Evolutionary conservation across 176 grass and related monocot species (phyloP).

Genomic region (Triticum urartu): DNA sequence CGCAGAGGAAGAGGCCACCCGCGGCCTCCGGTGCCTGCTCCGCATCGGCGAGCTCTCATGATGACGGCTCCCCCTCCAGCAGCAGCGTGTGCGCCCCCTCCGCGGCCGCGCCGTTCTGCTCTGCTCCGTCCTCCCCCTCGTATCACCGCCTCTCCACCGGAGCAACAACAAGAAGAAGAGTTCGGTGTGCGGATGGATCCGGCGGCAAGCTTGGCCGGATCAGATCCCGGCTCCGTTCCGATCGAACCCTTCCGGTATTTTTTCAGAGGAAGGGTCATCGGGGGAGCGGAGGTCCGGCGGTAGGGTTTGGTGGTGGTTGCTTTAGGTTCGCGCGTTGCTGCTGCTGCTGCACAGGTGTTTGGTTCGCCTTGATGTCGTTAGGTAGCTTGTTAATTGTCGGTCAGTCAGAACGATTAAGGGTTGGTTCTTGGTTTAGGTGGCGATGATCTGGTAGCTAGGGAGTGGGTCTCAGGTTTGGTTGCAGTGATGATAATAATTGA

Average conservation of each 20-base stretch:
- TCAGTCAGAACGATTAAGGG: background rate
- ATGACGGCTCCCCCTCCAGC: background rate
- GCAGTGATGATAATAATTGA: constrained; percentile 27
- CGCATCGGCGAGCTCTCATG: constrained; percentile 45
- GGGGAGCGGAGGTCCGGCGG: constrained; percentile 6
- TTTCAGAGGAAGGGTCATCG: constrained; percentile 51
- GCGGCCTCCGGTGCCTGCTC: constrained; percentile 53
- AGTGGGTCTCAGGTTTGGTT: background rate
- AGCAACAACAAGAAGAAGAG: background rate
- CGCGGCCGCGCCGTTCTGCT: background rate
- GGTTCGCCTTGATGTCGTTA: constrained; percentile 22
- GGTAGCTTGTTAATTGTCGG: constrained; percentile 6
- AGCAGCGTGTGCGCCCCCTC: background rate
- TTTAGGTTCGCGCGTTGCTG: constrained; percentile 11
- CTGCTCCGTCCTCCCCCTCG: background rate
- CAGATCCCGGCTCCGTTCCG: constrained; percentile 31
- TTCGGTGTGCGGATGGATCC: background rate
- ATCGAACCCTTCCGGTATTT: constrained; percentile 59
- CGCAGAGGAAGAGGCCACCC: constrained; percentile 41
- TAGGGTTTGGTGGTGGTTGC: constrained; percentile 48
- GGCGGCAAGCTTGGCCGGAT: constrained; percentile 28
- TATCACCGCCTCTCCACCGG: background rate
- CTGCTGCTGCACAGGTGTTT: background rate
- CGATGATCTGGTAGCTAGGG: background rate
- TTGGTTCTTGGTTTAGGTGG: constrained; percentile 13